These are phyloP conservation scores for Pharnaceum exiguum DNA, from an alignment of 148 eudicot species.

Conservation along the genomic window DNA sequence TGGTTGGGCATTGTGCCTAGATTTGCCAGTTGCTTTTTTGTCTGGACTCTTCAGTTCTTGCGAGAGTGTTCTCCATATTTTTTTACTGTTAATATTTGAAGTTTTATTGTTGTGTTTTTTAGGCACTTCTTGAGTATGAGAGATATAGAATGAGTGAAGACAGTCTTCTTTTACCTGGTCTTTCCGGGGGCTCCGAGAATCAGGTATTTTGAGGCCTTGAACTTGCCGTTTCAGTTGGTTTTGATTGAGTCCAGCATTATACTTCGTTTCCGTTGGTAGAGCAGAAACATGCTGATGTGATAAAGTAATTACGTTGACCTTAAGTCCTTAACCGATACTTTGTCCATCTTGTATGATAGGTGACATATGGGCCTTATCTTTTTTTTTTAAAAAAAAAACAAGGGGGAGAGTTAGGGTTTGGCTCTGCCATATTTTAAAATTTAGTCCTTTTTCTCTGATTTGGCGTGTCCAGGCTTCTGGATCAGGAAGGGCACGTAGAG, in stretches of 20 bases:
- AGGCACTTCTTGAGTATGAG: slow-evolving; percentile 53
- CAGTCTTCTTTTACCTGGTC: slow-evolving; percentile 30
- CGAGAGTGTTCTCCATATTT: neutral
- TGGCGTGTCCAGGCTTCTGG: slow-evolving; percentile 65
- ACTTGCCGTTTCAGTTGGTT: neutral
- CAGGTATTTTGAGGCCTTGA: slow-evolving; percentile 22
- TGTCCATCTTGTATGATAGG: too few relatives aligned
- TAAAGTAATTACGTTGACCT: too few relatives aligned
- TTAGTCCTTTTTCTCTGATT: neutral
- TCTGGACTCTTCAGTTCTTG: neutral
- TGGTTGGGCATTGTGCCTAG: too few relatives aligned
- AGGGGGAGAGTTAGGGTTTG: too few relatives aligned
- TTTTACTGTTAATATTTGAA: neutral
- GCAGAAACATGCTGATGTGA: too few relatives aligned
- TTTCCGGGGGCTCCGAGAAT: slow-evolving; percentile 26
- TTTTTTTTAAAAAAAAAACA: too few relatives aligned
- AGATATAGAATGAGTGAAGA: slow-evolving; percentile 28
- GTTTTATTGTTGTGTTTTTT: slow-evolving; percentile 9
- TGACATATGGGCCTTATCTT: too few relatives aligned
- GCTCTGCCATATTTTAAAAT: neutral
- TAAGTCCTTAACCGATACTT: too few relatives aligned
- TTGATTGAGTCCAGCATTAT: neutral
- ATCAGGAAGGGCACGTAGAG: slow-evolving; percentile 81
- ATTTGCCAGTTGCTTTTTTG: neutral
- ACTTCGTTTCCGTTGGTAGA: too few relatives aligned